phyloP scores from a whole-genome alignment of 371 early-diverging fungal genomes.

The Amoeboaphelidium protococcarum region DNA sequence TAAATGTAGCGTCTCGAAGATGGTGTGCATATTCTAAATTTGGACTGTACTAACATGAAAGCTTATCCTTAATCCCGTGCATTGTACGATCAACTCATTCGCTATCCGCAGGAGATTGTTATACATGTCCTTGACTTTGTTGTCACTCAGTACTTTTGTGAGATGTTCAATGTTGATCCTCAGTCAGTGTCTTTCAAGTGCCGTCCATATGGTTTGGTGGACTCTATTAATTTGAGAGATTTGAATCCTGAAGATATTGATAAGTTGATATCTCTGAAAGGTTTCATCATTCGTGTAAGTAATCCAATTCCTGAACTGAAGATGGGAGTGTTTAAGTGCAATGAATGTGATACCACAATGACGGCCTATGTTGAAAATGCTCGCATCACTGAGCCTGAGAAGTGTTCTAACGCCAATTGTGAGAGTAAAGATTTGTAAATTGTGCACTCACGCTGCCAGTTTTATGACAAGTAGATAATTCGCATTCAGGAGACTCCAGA shows the following conservation, averaged over 20 bases:
- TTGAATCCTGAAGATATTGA: constrained; percentile 93
- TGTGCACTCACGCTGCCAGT: constrained; percentile 75
- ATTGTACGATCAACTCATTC: constrained; percentile 59
- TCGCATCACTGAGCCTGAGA: constrained; percentile 69
- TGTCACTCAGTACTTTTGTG: constrained; percentile 44
- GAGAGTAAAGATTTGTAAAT: constrained; percentile 60
- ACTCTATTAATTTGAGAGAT: constrained; percentile 66
- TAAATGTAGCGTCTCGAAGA: constrained; percentile 2
- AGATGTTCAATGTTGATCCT: constrained; percentile 26
- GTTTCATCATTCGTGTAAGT: constrained; percentile 78
- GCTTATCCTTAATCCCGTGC: constrained; percentile 26
- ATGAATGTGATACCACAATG: constrained; percentile 52
- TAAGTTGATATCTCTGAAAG: constrained; percentile 82
- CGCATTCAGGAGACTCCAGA: constrained; percentile 98
- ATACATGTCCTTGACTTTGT: constrained; percentile 73
- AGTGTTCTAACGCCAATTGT: constrained; percentile 61
- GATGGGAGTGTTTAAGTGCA: constrained; percentile 66
- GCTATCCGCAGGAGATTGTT: constrained; percentile 95
- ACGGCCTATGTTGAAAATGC: constrained; percentile 71
- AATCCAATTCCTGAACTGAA: constrained; percentile 88
- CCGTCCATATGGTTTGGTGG: constrained; percentile 67
- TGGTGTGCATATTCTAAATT: constrained; percentile 29
- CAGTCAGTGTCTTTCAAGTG: constrained; percentile 18
- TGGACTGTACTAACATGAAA: constrained; percentile 65
- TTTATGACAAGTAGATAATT: constrained; percentile 86